Evolutionary conservation across 306 rosid genomes (phyloP).

Genomic region (Dalbergia oliveri): DNA sequence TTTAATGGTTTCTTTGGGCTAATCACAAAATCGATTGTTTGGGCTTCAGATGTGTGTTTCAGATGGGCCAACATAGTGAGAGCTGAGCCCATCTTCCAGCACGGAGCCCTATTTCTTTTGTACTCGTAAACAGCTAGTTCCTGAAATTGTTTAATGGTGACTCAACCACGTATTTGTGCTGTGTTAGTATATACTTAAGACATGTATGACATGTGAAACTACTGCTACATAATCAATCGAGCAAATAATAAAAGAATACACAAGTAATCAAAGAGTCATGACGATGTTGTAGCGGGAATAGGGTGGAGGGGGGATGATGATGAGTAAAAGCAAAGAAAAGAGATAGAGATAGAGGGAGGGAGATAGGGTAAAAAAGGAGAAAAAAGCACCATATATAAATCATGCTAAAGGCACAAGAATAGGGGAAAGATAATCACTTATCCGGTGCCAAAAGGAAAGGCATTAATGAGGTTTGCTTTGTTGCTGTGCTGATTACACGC

Average conservation of each 20-base stretch:
- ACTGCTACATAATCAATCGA: slow-evolving; percentile 15
- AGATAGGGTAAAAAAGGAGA: not conserved
- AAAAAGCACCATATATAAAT: not conserved
- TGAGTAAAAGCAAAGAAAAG: slow-evolving; percentile 41
- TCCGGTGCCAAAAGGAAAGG: slow-evolving; percentile 18
- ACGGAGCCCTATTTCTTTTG: not conserved
- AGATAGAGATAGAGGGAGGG: not conserved
- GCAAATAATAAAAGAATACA: not conserved
- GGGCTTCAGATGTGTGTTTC: not conserved
- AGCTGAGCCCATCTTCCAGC: not conserved
- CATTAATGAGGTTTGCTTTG: not conserved
- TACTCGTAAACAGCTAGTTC: not conserved
- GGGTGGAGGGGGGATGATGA: not conserved
- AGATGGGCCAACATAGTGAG: not conserved
- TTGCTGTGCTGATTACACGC: slow-evolving; percentile 28
- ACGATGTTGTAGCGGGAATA: not conserved
- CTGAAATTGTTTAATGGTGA: not conserved
- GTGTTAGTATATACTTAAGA: not conserved
- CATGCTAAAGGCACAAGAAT: not conserved
- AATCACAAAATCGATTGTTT: not conserved
- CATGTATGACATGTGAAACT: slow-evolving; percentile 2
- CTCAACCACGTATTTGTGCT: not conserved
- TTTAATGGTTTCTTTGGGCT: not conserved
- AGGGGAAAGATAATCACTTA: not conserved
- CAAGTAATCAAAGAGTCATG: not conserved